phyloP scores from a whole-genome alignment of 208 protist genomes.

The Wallacemonas rigidus region DNA sequence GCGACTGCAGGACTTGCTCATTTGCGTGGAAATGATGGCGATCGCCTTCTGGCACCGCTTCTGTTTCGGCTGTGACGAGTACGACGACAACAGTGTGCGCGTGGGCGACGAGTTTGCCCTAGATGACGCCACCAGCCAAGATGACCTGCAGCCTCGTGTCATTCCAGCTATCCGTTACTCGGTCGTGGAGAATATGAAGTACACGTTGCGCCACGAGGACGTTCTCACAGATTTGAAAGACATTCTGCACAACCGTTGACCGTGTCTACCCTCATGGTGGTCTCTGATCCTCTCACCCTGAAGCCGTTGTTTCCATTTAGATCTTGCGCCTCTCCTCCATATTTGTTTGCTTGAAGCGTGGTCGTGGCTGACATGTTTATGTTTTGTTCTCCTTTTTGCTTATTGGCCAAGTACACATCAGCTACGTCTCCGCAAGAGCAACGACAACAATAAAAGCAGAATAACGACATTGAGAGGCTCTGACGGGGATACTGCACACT shows the following conservation, averaged over 20 bases:
- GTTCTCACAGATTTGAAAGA: conserved; percentile 74
- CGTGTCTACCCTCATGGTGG: not conserved
- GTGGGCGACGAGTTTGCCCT: conserved; percentile 16
- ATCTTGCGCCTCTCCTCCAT: not conserved
- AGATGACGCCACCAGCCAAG: conserved; percentile 28
- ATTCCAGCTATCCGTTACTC: conserved; percentile 81
- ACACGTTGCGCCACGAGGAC: conserved; percentile 84
- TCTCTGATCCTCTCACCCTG: no score
- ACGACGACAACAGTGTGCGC: conserved; percentile 16
- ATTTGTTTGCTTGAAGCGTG: no score
- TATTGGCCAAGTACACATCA: no score
- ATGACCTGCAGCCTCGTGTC: conserved; percentile 31
- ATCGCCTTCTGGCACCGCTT: conserved; percentile 90
- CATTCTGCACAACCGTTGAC: conserved; percentile 71
- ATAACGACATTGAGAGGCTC: no score
- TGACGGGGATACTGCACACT: no score
- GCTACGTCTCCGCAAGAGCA: no score
- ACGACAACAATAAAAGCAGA: no score
- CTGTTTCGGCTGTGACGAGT: conserved; percentile 91
- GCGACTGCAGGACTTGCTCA: conserved; percentile 86
- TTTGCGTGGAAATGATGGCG: conserved; percentile 93
- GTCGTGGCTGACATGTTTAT: no score
- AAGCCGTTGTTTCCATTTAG: no score
- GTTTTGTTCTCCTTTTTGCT: no score
- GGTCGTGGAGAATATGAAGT: conserved; percentile 78